Evolutionary conservation across 1,284 basidiomycete species (phyloP).

Genomic region (Trichosporon sp.): DNA sequence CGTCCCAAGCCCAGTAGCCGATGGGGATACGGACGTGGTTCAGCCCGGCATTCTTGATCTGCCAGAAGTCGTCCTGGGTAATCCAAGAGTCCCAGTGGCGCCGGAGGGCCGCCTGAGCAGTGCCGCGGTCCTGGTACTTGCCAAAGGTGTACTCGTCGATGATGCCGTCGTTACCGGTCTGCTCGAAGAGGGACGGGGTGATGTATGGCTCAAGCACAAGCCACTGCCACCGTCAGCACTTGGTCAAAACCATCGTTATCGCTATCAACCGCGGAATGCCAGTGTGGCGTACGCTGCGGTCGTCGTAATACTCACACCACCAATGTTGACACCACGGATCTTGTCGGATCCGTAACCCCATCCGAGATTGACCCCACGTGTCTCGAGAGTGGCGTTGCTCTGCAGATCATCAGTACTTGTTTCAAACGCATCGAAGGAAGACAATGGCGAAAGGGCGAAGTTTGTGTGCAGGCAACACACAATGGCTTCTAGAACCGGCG

Average conservation of each 20-base stretch:
- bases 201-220: conserved; percentile 46
- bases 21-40: conserved; percentile 81
- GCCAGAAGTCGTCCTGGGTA: conserved; percentile 72
- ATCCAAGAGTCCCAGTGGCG: conserved; percentile 52
- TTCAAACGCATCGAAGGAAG: not conserved
- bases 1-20: conserved; percentile 76
- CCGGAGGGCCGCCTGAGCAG: conserved; percentile 28
- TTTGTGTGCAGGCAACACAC: not conserved
- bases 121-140: conserved; percentile 41
- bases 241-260: too few relatives aligned
- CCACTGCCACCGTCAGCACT: conserved; percentile 21
- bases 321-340: conserved; percentile 48
- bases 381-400: conserved; percentile 7
- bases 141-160: conserved; percentile 79
- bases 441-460: not conserved
- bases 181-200: conserved; percentile 74
- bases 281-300: not conserved
- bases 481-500: not conserved
- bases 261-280: not conserved
- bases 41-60: conserved; percentile 63
- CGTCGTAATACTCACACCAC: conserved; percentile 35
- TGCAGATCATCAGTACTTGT: not conserved
- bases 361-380: conserved; percentile 36
- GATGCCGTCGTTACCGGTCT: conserved; percentile 60
- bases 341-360: conserved; percentile 42